phyloP scores from a whole-genome alignment of 1,284 basidiomycete genomes.

The Rhodotorula sp. region DNA sequence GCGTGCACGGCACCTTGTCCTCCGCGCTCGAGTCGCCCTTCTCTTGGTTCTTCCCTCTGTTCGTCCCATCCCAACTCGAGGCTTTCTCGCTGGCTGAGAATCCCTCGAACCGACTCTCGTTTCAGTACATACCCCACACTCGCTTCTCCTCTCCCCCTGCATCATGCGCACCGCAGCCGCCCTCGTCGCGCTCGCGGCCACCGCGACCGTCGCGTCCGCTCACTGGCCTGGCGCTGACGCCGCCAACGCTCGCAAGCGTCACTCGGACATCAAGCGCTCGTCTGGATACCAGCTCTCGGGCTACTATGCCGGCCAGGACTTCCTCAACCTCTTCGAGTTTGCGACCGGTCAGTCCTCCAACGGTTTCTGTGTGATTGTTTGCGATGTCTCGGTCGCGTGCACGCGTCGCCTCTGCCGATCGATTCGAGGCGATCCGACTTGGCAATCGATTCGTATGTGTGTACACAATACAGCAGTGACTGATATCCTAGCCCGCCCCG shows the following conservation, averaged over 20 bases:
- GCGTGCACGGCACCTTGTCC: neutral
- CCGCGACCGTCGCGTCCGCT: neutral
- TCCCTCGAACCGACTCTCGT: neutral
- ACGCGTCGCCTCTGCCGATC: neutral
- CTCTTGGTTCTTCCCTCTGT: neutral
- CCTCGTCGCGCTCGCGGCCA: constrained; percentile 1
- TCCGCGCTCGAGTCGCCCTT: neutral
- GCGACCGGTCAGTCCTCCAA: neutral
- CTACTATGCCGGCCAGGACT: constrained; percentile 11
- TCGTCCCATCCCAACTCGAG: neutral
- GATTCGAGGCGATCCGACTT: neutral
- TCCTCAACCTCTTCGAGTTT: constrained; percentile 21
- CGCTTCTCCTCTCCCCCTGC: neutral
- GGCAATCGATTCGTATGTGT: too few relatives aligned
- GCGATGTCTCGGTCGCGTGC: neutral
- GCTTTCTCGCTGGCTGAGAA: neutral
- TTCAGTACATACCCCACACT: neutral
- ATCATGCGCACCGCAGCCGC: neutral
- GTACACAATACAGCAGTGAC: too few relatives aligned
- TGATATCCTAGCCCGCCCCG: neutral
- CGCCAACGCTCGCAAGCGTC: neutral
- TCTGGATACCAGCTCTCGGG: constrained; percentile 8
- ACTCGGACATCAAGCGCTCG: constrained; percentile 11
- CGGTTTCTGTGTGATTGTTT: neutral
- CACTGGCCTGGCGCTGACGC: neutral